phyloP scores from a whole-genome alignment of 179 eudicot species.

The Silene noctiflora region DNA sequence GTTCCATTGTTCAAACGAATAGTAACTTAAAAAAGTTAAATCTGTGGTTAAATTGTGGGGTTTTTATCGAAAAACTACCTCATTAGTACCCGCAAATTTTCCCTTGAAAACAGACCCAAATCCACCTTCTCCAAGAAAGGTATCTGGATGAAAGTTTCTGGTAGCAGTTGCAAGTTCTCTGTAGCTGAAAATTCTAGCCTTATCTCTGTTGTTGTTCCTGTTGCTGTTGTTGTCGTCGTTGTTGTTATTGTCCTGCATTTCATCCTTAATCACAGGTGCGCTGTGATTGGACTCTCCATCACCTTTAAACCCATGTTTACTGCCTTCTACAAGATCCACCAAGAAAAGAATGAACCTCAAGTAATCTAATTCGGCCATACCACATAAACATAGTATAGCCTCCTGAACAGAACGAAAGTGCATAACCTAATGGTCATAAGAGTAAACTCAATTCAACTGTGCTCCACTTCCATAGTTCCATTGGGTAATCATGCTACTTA shows the following conservation, averaged over 20 bases:
- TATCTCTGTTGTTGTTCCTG: not conserved
- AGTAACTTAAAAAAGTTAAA: not conserved
- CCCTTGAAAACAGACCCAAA: constrained; percentile 66
- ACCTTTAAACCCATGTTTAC: constrained; percentile 22
- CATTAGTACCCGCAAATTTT: constrained; percentile 28
- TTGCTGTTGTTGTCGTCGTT: not conserved
- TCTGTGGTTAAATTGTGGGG: not conserved
- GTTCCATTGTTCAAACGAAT: not conserved
- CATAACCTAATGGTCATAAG: not conserved
- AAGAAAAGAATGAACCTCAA: constrained; percentile 3
- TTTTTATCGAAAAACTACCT: constrained; percentile 32
- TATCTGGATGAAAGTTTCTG: constrained; percentile 48
- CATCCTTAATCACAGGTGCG: constrained; percentile 13
- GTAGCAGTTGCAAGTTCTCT: constrained; percentile 59
- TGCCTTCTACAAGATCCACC: constrained; percentile 25
- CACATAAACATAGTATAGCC: not conserved
- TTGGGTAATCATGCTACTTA: not conserved
- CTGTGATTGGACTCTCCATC: constrained; percentile 15
- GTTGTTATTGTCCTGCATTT: not conserved
- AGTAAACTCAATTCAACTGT: not conserved
- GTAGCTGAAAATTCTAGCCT: constrained; percentile 33
- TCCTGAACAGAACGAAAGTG: not conserved
- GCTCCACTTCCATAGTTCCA: not conserved
- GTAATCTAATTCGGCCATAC: not conserved
- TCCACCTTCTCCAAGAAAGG: constrained; percentile 61